phyloP scores from a whole-genome alignment of 371 early-diverging fungal genomes.

The Gilbertella persicaria region DNA sequence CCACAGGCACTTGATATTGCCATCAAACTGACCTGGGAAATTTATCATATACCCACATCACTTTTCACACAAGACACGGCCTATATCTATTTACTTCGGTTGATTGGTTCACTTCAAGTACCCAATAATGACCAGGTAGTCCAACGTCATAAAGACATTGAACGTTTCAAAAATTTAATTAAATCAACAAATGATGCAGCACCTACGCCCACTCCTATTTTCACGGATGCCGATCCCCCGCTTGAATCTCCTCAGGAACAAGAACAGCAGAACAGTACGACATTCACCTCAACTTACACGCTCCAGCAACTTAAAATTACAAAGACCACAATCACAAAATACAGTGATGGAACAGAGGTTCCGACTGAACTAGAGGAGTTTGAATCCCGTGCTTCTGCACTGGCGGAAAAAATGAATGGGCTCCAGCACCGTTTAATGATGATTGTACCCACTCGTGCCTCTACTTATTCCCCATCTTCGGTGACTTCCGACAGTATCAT shows the following conservation, averaged over 20 bases:
- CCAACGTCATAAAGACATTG: slow-evolving; percentile 21
- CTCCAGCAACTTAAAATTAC: slow-evolving; percentile 40
- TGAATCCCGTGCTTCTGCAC: slow-evolving; percentile 20
- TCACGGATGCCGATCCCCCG: not conserved
- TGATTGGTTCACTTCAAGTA: slow-evolving; percentile 4
- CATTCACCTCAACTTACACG: slow-evolving; percentile 36
- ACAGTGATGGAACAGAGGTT: slow-evolving; percentile 24
- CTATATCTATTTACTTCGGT: not conserved
- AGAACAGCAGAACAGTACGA: slow-evolving; percentile 11
- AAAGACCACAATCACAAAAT: slow-evolving; percentile 28
- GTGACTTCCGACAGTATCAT: slow-evolving; percentile 12
- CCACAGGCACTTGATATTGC: slow-evolving; percentile 16
- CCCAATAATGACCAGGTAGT: slow-evolving; percentile 12
- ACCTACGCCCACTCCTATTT: slow-evolving; percentile 6
- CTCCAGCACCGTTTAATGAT: slow-evolving; percentile 34
- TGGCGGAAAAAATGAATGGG: slow-evolving; percentile 34
- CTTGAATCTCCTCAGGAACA: slow-evolving; percentile 1
- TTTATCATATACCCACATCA: slow-evolving; percentile 24
- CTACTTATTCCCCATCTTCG: slow-evolving; percentile 15
- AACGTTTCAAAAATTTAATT: slow-evolving; percentile 20
- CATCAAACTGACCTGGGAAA: slow-evolving; percentile 23
- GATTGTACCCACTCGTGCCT: slow-evolving; percentile 39
- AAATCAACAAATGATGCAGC: slow-evolving; percentile 5
- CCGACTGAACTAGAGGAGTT: slow-evolving; percentile 31
- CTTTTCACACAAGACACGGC: slow-evolving; percentile 9